These are phyloP conservation scores for Hamigera avellanea DNA, from an alignment of 495 filamentous ascomycete genomes.

Conservation along the genomic window DNA sequence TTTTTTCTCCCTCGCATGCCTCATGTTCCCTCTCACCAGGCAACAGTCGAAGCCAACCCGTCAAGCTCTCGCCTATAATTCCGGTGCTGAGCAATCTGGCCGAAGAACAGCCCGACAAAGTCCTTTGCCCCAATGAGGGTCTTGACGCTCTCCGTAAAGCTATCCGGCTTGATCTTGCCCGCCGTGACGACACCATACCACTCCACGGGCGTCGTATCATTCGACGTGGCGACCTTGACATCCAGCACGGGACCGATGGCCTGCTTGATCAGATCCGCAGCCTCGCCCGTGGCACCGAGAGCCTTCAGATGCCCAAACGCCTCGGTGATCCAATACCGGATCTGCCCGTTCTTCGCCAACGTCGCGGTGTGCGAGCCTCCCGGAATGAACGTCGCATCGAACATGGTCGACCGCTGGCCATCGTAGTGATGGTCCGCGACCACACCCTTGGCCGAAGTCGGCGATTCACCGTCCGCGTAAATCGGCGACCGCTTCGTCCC, in stretches of 20 bases:
- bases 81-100: constrained; percentile 47
- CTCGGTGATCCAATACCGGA: constrained; percentile 65
- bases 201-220: constrained; percentile 40
- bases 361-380: constrained; percentile 49
- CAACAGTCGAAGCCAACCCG: constrained; percentile 26
- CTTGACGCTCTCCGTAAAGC: constrained; percentile 41
- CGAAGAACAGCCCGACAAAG: constrained; percentile 50
- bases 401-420: constrained; percentile 64
- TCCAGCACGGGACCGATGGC: constrained; percentile 32
- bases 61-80: constrained; percentile 57
- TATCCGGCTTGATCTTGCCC: constrained; percentile 33
- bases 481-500: constrained; percentile 41
- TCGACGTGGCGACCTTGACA: constrained; percentile 26
- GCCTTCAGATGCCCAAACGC: constrained; percentile 63
- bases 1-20: not conserved
- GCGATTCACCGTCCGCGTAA: constrained; percentile 38
- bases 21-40: not conserved
- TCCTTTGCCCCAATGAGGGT: constrained; percentile 50
- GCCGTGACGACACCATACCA: constrained; percentile 66
- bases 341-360: constrained; percentile 54
- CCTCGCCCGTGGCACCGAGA: constrained; percentile 58
- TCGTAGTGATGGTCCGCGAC: constrained; percentile 66
- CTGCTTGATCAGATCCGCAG: constrained; percentile 43
- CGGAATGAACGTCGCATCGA: constrained; percentile 65
- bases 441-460: constrained; percentile 33